Conservation (phyloP, 441 rosid species). For the Raphanus hybrid region DNA sequence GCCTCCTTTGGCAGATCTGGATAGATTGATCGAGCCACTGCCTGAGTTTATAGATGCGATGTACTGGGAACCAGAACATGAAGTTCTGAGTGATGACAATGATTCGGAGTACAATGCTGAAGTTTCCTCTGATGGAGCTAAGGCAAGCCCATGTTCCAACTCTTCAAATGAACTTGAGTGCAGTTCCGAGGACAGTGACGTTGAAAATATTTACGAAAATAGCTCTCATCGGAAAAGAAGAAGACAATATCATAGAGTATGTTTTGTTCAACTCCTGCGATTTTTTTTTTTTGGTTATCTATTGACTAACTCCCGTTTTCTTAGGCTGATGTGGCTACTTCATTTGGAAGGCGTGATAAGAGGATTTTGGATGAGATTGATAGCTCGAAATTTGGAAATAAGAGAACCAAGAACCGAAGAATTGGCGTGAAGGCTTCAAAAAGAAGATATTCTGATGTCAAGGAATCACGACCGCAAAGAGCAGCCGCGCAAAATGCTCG, state of each 20-base stretch:
- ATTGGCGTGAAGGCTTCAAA: conserved; percentile 53
- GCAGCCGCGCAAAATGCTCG: conserved; percentile 78
- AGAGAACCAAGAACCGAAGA: conserved; percentile 53
- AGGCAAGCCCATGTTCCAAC: conserved; percentile 53
- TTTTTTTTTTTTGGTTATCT: conserved; percentile 27
- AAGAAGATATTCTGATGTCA: conserved; percentile 54
- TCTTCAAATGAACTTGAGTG: conserved; percentile 65
- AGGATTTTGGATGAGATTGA: conserved; percentile 60
- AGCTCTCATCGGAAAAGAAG: conserved; percentile 61
- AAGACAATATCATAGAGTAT: conserved; percentile 59
- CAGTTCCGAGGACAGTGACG: conserved; percentile 65
- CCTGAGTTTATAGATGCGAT: conserved; percentile 78
- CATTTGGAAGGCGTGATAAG: conserved; percentile 67
- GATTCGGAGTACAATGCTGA: conserved; percentile 79
- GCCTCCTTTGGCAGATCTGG: conserved; percentile 81
- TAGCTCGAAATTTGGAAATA: conserved; percentile 49
- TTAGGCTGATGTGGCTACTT: conserved; percentile 58
- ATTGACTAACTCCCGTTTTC: conserved; percentile 39
- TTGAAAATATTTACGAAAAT: conserved; percentile 49
- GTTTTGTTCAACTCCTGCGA: conserved; percentile 37
- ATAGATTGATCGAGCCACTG: conserved; percentile 69
- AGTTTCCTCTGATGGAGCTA: conserved; percentile 65
- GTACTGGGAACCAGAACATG: conserved; percentile 82
- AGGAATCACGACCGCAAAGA: conserved; percentile 71
- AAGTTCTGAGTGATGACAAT: conserved; percentile 64